These are phyloP conservation scores for Epichloe amarillans DNA, from an alignment of 2,329 filamentous ascomycete species.

Conservation along the genomic window DNA sequence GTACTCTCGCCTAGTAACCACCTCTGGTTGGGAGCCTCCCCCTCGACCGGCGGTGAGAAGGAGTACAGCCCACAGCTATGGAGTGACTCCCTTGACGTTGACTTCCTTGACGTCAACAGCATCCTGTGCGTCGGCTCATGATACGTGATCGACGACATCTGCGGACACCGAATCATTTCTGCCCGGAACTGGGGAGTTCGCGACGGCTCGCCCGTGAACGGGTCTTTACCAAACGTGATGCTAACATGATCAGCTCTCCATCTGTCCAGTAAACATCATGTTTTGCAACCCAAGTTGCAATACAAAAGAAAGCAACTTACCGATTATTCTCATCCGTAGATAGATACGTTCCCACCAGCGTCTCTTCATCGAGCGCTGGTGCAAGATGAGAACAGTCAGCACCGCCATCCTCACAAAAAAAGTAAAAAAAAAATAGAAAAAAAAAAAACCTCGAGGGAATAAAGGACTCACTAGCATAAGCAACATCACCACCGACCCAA, in stretches of 20 bases:
- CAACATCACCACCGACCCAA: constrained; percentile 27
- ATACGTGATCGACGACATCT: constrained; percentile 35
- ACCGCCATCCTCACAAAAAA: background rate
- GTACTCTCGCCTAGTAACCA: constrained; percentile 27
- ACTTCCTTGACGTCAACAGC: constrained; percentile 27
- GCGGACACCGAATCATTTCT: constrained; percentile 25
- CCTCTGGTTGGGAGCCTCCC: constrained; percentile 11
- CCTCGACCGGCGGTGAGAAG: constrained; percentile 22
- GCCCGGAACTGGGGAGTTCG: constrained; percentile 10
- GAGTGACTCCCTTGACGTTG: constrained; percentile 21
- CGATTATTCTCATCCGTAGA: constrained; percentile 28
- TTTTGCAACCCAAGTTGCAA: too few species aligned
- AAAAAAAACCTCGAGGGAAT: background rate
- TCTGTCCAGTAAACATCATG: background rate
- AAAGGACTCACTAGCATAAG: constrained; percentile 29
- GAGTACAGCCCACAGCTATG: constrained; percentile 21
- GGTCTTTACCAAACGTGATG: constrained; percentile 5
- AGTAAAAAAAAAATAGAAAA: too few species aligned
- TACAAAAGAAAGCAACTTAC: constrained; percentile 13
- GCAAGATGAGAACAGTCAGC: background rate
- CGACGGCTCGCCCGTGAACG: constrained; percentile 1
- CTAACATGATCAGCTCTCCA: constrained; percentile 1
- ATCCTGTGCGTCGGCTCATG: constrained; percentile 28
- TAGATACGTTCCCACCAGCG: constrained; percentile 27
- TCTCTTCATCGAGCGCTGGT: constrained; percentile 21